These are phyloP conservation scores for Penicillium paxilli DNA, from an alignment of 495 filamentous ascomycete genomes.

Conservation along the genomic window DNA sequence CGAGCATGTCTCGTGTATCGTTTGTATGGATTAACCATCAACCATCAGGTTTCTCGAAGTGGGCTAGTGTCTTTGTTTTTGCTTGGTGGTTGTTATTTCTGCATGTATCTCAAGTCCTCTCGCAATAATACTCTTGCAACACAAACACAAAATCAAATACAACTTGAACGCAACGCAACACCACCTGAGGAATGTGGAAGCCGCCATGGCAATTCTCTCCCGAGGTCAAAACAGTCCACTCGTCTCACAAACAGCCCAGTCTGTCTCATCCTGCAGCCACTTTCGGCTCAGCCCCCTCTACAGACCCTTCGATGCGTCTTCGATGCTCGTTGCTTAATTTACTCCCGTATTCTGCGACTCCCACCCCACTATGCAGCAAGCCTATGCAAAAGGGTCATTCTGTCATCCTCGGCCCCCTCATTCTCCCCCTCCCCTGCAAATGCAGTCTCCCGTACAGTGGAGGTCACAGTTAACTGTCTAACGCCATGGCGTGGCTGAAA, in stretches of 20 bases:
- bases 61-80: too few species aligned
- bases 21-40: too few species aligned
- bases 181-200: background rate
- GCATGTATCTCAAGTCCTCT: background rate
- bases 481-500: conserved; percentile 15
- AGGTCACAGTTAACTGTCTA: conserved; percentile 1
- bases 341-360: conserved; percentile 14
- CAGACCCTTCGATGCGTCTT: conserved; percentile 39
- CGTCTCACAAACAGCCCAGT: conserved; percentile 7
- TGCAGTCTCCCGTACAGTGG: conserved; percentile 9
- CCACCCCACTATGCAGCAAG: conserved; percentile 4
- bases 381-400: conserved; percentile 21
- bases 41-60: background rate
- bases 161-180: background rate
- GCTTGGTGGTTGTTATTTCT: background rate
- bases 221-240: background rate
- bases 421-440: background rate
- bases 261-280: conserved; percentile 18
- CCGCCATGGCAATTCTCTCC: background rate
- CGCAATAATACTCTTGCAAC: background rate
- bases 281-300: conserved; percentile 21
- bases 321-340: conserved; percentile 35
- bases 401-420: conserved; percentile 17
- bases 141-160: background rate
- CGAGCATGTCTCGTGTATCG: too few species aligned